These are phyloP conservation scores for Neurospora intermedia DNA, from an alignment of 495 filamentous ascomycete genomes.

Conservation along the genomic window DNA sequence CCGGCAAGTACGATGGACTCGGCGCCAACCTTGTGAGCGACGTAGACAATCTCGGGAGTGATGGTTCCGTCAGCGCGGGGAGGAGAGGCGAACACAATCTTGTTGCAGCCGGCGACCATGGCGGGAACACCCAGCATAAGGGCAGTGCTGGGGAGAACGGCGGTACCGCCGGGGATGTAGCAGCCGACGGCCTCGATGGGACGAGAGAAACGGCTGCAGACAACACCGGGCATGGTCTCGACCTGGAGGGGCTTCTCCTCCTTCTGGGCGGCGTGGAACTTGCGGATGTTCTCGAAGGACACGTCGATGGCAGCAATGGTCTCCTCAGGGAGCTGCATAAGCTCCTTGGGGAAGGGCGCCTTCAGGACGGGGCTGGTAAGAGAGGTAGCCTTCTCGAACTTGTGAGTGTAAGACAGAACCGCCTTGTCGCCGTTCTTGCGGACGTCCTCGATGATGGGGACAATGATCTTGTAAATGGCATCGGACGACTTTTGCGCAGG, in stretches of 20 bases:
- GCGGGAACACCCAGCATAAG: conserved; percentile 97
- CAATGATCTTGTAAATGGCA: conserved; percentile 77
- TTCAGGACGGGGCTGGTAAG: conserved; percentile 78
- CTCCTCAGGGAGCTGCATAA: conserved; percentile 78
- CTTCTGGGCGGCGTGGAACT: conserved; percentile 84
- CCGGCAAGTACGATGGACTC: conserved; percentile 92
- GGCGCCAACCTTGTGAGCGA: conserved; percentile 94
- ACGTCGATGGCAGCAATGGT: conserved; percentile 85
- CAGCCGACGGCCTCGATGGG: conserved; percentile 90
- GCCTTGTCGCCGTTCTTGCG: conserved; percentile 72
- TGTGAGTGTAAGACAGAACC: conserved; percentile 84
- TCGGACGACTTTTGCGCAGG: conserved; percentile 90
- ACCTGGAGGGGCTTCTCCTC: conserved; percentile 69
- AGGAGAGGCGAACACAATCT: conserved; percentile 85
- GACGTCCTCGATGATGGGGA: conserved; percentile 82
- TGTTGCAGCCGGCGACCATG: conserved; percentile 94
- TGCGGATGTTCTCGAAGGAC: conserved; percentile 85
- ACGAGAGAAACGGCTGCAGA: conserved; percentile 85
- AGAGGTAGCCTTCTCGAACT: conserved; percentile 90
- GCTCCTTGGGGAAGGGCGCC: conserved; percentile 70
- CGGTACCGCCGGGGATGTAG: conserved; percentile 92
- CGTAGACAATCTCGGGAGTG: conserved; percentile 94
- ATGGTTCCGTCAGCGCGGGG: conserved; percentile 82
- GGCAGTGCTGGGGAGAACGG: conserved; percentile 88
- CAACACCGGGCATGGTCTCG: conserved; percentile 95